Conservation (phyloP, 1,139 yeast species). For the Taphrina deformans region DNA sequence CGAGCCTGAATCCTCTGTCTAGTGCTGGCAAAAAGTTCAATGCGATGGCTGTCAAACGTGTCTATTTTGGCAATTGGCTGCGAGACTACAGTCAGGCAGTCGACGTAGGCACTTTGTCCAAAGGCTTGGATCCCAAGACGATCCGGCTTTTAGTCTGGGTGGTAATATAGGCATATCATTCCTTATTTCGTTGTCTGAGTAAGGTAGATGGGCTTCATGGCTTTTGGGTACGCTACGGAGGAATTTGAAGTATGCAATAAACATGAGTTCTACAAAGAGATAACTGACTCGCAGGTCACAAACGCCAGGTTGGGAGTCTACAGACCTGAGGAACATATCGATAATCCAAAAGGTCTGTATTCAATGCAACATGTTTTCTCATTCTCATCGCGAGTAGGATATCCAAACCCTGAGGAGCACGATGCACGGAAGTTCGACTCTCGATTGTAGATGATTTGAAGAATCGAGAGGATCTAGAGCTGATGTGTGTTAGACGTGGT, state of each 20-base stretch:
- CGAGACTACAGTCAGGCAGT: constrained; percentile 43
- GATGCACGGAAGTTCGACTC: constrained; percentile 29
- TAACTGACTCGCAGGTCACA: constrained; percentile 37
- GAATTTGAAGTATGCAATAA: constrained; percentile 40
- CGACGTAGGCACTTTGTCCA: constrained; percentile 42
- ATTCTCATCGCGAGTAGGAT: neutral
- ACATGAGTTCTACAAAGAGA: too few relatives aligned
- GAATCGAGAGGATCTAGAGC: neutral
- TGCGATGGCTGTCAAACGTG: constrained; percentile 40
- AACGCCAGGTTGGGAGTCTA: constrained; percentile 42
- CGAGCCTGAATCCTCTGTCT: constrained; percentile 38
- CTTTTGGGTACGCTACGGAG: constrained; percentile 43
- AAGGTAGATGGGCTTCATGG: constrained; percentile 39
- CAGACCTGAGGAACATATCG: constrained; percentile 43
- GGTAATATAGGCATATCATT: neutral
- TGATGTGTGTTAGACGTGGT: constrained; percentile 38
- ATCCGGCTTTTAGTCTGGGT: constrained; percentile 41
- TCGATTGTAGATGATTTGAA: neutral
- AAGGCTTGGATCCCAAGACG: constrained; percentile 40
- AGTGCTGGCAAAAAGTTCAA: constrained; percentile 38
- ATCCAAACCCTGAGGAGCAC: constrained; percentile 22
- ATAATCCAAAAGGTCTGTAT: constrained; percentile 40
- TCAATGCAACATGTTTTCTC: neutral
- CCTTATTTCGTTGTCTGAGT: neutral
- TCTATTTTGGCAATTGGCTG: constrained; percentile 43